Conservation (phyloP, 352 stramenopile genomes). For the Pythium plurisporium region DNA sequence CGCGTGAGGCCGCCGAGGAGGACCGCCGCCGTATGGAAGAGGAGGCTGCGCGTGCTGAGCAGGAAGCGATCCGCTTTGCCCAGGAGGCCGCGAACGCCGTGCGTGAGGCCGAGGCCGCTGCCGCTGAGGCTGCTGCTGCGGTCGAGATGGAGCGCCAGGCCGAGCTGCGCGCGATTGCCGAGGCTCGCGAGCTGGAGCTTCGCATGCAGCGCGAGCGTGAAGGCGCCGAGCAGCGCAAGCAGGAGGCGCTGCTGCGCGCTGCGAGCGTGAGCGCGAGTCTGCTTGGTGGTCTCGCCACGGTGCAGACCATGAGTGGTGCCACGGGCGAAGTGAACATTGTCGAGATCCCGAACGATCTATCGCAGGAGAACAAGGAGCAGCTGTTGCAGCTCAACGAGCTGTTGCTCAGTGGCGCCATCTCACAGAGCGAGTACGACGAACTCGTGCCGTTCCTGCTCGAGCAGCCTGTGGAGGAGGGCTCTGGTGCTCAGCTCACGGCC, state of each 20-base stretch:
- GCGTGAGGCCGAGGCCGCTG: conserved; percentile 55
- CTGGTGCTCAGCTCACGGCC: conserved; percentile 61
- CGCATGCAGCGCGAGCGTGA: conserved; percentile 53
- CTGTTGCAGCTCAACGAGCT: conserved; percentile 83
- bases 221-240: conserved; percentile 53
- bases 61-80: conserved; percentile 52
- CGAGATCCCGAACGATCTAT: conserved; percentile 77
- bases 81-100: conserved; percentile 54
- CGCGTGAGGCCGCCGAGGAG: conserved; percentile 44
- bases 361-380: conserved; percentile 84
- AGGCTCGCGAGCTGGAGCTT: conserved; percentile 58
- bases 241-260: conserved; percentile 57
- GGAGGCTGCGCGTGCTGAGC: conserved; percentile 57
- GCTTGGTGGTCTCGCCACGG: conserved; percentile 68
- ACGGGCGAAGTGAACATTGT: conserved; percentile 75
- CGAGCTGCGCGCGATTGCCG: conserved; percentile 73
- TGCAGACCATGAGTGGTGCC: conserved; percentile 67
- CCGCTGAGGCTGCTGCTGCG: conserved; percentile 67
- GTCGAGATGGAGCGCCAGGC: conserved; percentile 80
- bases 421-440: conserved; percentile 83
- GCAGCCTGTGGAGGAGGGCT: conserved; percentile 46
- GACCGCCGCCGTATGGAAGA: conserved; percentile 70
- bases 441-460: conserved; percentile 85
- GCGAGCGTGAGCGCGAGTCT: conserved; percentile 75
- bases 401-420: conserved; percentile 75